Percentiles rank a stretch among this genome's conserved stretches.
These are phyloP conservation scores for Exophiala xenobiotica DNA, from an alignment of 2,329 filamentous ascomycete genomes.

Conservation along the genomic window DNA sequence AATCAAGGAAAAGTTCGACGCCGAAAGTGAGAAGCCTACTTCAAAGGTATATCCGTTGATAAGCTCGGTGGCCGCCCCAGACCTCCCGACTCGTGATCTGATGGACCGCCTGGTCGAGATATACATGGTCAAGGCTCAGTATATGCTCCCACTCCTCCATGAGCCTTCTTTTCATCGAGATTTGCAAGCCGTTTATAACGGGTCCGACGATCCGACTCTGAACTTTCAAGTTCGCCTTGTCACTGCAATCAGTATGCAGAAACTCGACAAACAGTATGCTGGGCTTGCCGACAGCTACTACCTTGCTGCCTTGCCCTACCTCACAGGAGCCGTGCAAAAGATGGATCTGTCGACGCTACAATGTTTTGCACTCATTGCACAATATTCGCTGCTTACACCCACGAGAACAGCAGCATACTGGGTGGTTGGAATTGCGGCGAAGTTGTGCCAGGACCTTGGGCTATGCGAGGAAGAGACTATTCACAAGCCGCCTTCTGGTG, in stretches of 20 bases:
- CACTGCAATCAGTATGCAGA: constrained; percentile 91
- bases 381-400: constrained; percentile 89
- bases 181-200: constrained; percentile 76
- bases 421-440: constrained; percentile 81
- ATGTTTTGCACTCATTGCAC: constrained; percentile 80
- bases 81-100: constrained; percentile 70
- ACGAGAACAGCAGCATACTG: constrained; percentile 92
- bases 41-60: constrained; percentile 87
- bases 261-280: constrained; percentile 84
- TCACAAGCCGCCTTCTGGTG: constrained; percentile 59
- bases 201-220: constrained; percentile 73
- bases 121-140: constrained; percentile 84
- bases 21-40: constrained; percentile 65
- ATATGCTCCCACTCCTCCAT: constrained; percentile 83
- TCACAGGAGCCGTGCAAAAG: constrained; percentile 79
- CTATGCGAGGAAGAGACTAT: constrained; percentile 89
- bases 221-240: constrained; percentile 90
- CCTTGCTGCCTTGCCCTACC: constrained; percentile 77
- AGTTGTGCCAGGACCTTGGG: constrained; percentile 85
- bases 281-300: constrained; percentile 95
- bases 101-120: constrained; percentile 78
- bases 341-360: constrained; percentile 90
- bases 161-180: constrained; percentile 75
- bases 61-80: constrained; percentile 76
- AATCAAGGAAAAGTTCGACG: constrained; percentile 65